Conservation (phyloP, 768 basidiomycete species). For the Myochromella boudieri region DNA sequence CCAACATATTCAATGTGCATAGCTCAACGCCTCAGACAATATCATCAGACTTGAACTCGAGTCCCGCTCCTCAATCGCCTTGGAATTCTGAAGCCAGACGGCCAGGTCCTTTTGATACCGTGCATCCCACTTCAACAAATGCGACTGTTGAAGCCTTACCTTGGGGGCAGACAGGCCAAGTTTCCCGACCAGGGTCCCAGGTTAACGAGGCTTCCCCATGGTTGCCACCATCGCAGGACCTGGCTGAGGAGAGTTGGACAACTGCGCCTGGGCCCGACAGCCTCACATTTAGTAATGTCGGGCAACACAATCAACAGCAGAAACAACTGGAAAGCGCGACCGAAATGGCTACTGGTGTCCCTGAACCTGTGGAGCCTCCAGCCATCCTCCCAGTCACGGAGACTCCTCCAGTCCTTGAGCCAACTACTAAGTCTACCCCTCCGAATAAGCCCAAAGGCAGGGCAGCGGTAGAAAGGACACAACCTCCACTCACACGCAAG, state of each 20-base stretch:
- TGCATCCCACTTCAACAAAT: slow-evolving; percentile 41
- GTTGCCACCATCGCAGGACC: slow-evolving; percentile 47
- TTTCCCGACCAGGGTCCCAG: slow-evolving; percentile 25
- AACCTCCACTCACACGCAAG: slow-evolving; percentile 15
- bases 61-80: slow-evolving; percentile 28
- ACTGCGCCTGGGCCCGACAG: slow-evolving; percentile 41
- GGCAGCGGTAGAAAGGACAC: slow-evolving; percentile 14
- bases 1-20: slow-evolving; percentile 14
- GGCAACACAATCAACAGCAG: slow-evolving; percentile 58
- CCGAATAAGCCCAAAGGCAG: slow-evolving; percentile 19
- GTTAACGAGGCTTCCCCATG: slow-evolving; percentile 53
- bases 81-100: slow-evolving; percentile 38
- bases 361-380: slow-evolving; percentile 15
- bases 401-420: slow-evolving; percentile 17
- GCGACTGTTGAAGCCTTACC: slow-evolving; percentile 33
- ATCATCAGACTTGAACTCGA: slow-evolving; percentile 16
- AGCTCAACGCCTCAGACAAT: slow-evolving; percentile 14
- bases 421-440: slow-evolving; percentile 19
- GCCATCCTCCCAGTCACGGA: slow-evolving; percentile 7
- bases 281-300: slow-evolving; percentile 57
- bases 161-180: slow-evolving; percentile 34
- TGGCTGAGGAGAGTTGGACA: slow-evolving; percentile 48
- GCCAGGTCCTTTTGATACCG: slow-evolving; percentile 41
- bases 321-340: slow-evolving; percentile 30
- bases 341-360: slow-evolving; percentile 2